Percentiles rank a stretch among this genome's conserved stretches.
phyloP scores from a whole-genome alignment of 176 grass and related monocot genomes.

The Pharus latifolius region DNA sequence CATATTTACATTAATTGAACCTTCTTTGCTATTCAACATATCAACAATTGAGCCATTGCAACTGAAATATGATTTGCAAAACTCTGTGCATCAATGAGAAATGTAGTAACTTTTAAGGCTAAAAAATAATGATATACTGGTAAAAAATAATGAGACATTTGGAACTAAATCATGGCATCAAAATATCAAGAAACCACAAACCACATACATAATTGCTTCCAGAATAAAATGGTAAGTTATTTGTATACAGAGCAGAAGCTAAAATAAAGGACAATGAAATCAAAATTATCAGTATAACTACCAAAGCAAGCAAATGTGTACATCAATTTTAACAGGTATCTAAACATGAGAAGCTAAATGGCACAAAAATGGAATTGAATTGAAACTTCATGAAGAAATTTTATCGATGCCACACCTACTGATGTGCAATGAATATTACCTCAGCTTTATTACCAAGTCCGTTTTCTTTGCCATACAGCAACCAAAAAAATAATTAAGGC shows the following conservation, averaged over 20 bases:
- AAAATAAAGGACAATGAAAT: not conserved
- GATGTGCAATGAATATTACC: constrained; percentile 48
- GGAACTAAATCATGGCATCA: not conserved
- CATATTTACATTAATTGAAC: not conserved
- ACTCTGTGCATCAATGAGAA: not conserved
- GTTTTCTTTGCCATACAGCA: constrained; percentile 38
- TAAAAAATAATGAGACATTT: not conserved
- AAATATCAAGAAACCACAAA: not conserved
- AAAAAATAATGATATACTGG: not conserved
- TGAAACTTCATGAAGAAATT: constrained; percentile 5
- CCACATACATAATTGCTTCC: not conserved
- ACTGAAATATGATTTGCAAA: not conserved
- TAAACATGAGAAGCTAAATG: constrained; percentile 6
- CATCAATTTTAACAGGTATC: not conserved
- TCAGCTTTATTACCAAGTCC: constrained; percentile 58
- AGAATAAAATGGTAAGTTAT: not conserved
- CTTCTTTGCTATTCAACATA: not conserved
- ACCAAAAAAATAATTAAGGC: constrained; percentile 31
- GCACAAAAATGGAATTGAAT: not conserved
- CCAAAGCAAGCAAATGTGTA: not conserved
- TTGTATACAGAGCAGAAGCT: not conserved
- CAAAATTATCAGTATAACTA: not conserved
- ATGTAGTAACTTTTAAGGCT: not conserved
- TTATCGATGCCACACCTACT: not conserved
- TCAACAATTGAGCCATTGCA: not conserved